Conservation (phyloP, 2,329 filamentous ascomycete genomes). For the Colletotrichum sp. region DNA sequence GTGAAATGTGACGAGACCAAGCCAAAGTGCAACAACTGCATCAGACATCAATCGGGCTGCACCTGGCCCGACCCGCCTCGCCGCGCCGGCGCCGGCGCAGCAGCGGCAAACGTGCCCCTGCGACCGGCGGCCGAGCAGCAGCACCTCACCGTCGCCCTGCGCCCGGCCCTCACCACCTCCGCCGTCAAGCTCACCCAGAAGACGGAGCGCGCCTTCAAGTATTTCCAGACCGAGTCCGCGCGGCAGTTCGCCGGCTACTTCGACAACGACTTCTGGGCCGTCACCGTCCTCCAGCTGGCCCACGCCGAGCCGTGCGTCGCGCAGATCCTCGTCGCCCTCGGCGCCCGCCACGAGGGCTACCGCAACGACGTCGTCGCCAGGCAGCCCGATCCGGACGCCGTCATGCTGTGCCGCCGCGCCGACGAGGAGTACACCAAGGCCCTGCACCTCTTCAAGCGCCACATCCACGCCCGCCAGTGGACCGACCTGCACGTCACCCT, state of each 20-base stretch:
- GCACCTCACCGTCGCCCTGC: background rate
- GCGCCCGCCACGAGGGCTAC: constrained; percentile 4
- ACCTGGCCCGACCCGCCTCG: background rate
- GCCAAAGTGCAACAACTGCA: background rate
- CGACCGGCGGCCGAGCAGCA: background rate
- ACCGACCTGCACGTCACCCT: constrained; percentile 12
- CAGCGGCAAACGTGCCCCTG: background rate
- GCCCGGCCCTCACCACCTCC: background rate
- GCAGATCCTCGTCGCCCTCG: constrained; percentile 12
- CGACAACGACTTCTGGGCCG: constrained; percentile 4
- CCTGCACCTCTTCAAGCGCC: background rate
- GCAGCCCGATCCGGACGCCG: background rate
- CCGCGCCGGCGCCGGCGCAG: background rate
- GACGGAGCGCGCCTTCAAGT: background rate
- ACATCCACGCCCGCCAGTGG: background rate
- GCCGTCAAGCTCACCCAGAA: background rate
- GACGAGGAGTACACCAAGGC: background rate
- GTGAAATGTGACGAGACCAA: background rate
- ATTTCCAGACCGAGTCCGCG: background rate
- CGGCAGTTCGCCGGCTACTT: background rate
- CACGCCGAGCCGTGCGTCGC: background rate
- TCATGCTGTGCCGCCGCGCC: background rate
- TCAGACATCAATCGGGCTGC: background rate
- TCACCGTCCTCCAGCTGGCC: background rate
- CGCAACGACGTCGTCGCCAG: background rate